A percentile compares a stretch with the other conserved stretches of the same genome.
Conservation (phyloP, 352 stramenopile species). For the Globisporangium rhizosaccharum region DNA sequence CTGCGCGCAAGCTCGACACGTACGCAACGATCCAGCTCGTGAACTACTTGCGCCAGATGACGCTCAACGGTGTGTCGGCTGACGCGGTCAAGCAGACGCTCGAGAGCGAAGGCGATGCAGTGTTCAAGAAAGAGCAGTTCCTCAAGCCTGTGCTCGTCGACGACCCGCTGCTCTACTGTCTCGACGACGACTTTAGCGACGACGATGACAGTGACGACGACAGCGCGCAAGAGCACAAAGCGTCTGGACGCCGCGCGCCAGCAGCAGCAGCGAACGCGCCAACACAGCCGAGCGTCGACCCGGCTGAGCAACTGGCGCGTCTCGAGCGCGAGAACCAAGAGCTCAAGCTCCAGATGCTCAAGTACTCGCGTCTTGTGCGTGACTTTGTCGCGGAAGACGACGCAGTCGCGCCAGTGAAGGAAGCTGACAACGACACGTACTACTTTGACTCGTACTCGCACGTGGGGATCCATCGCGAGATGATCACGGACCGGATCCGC, state of each 20-base stretch:
- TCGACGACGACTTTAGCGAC: constrained; percentile 58
- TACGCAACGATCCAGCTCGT: constrained; percentile 79
- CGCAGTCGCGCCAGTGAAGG: constrained; percentile 14
- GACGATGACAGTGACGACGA: constrained; percentile 32
- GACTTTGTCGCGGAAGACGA: constrained; percentile 64
- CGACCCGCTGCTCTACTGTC: constrained; percentile 79
- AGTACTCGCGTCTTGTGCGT: constrained; percentile 67
- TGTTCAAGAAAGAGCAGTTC: constrained; percentile 66
- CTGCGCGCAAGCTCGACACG: constrained; percentile 49
- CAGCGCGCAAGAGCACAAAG: constrained; percentile 23
- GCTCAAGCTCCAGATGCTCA: constrained; percentile 65
- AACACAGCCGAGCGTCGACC: constrained; percentile 5
- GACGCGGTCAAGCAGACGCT: constrained; percentile 47
- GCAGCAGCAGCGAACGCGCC: neutral
- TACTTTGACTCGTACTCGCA: constrained; percentile 99
- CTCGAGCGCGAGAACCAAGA: constrained; percentile 63
- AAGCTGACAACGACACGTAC: constrained; percentile 87
- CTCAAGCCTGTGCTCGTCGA: constrained; percentile 70
- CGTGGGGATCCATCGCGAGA: constrained; percentile 97
- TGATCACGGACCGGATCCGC: constrained; percentile 87
- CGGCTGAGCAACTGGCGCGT: constrained; percentile 26
- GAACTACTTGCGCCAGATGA: constrained; percentile 63
- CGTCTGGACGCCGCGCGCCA: constrained; percentile 21
- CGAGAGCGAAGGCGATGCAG: constrained; percentile 28
- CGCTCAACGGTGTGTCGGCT: constrained; percentile 26